These are phyloP conservation scores for Aspergillus awamori DNA, from an alignment of 2,329 filamentous ascomycete species.

Conservation along the genomic window DNA sequence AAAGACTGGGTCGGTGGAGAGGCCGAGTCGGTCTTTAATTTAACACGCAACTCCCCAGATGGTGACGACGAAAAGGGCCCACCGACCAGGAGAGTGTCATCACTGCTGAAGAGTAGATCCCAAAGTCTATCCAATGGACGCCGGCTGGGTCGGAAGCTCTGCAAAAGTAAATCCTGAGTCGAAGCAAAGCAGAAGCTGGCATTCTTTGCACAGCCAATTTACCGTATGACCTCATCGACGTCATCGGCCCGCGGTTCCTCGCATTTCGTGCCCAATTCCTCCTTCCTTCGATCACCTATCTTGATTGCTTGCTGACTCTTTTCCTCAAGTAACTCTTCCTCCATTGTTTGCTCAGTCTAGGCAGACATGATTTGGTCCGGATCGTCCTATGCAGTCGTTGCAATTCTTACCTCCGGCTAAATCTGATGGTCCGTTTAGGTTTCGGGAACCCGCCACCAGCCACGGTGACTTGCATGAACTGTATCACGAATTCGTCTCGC, in stretches of 20 bases:
- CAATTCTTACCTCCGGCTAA: no score
- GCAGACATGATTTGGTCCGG: no score
- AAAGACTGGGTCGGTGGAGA: neutral
- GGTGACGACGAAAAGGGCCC: conserved; percentile 4
- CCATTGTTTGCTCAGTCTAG: no score
- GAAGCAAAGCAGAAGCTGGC: no score
- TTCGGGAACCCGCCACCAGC: no score
- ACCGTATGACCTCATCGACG: conserved; percentile 9
- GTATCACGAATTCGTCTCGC: no score
- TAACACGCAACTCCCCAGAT: neutral
- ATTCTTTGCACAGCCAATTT: neutral
- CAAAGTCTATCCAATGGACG: conserved; percentile 1
- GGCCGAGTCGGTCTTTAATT: neutral
- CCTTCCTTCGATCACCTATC: neutral
- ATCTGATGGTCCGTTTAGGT: no score
- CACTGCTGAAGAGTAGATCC: neutral
- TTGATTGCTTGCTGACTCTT: no score
- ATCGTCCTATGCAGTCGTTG: no score
- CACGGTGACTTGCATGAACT: no score
- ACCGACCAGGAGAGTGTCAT: neutral
- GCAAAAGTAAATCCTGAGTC: neutral
- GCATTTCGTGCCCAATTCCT: no score
- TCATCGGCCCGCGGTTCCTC: conserved; percentile 6
- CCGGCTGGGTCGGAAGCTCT: neutral
- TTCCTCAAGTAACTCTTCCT: no score